A percentile compares a stretch with the other conserved stretches of the same genome.
Evolutionary conservation across 2,329 filamentous ascomycete genomes (phyloP).

Genomic region (Epichloe gansuensis): DNA sequence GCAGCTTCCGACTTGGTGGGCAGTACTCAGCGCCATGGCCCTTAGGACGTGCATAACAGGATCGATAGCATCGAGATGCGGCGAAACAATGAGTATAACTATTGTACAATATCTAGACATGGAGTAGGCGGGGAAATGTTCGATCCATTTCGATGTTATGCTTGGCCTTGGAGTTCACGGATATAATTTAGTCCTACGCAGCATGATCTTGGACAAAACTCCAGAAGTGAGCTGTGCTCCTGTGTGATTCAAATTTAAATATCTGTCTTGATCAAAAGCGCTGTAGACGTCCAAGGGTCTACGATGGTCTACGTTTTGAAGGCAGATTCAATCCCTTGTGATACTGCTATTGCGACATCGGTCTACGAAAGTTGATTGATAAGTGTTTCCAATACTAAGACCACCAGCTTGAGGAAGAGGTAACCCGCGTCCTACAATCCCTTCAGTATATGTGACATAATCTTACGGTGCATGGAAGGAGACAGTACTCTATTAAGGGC

Average conservation of each 20-base stretch:
- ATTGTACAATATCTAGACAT: neutral
- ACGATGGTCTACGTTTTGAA: too few relatives aligned
- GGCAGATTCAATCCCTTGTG: too few relatives aligned
- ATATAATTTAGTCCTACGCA: neutral
- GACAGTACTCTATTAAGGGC: too few relatives aligned
- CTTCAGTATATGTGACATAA: too few relatives aligned
- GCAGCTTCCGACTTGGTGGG: slow-evolving; percentile 47
- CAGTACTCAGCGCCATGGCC: slow-evolving; percentile 55
- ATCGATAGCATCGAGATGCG: neutral
- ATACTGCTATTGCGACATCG: too few relatives aligned
- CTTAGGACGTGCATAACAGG: slow-evolving; percentile 28
- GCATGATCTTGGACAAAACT: neutral
- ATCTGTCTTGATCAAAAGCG: neutral
- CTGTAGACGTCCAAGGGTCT: neutral
- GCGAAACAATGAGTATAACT: neutral
- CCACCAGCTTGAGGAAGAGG: too few relatives aligned
- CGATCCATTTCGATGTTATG: neutral
- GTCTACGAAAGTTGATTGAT: too few relatives aligned
- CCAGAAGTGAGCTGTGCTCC: neutral
- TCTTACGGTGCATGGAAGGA: too few relatives aligned
- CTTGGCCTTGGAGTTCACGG: neutral
- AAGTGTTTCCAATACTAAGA: too few relatives aligned
- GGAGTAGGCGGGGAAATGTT: neutral
- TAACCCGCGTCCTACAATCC: too few relatives aligned
- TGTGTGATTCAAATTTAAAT: neutral